These are phyloP conservation scores for Scheffersomyces cryptocercus DNA, from an alignment of 1,139 yeast genomes.

Conservation along the genomic window DNA sequence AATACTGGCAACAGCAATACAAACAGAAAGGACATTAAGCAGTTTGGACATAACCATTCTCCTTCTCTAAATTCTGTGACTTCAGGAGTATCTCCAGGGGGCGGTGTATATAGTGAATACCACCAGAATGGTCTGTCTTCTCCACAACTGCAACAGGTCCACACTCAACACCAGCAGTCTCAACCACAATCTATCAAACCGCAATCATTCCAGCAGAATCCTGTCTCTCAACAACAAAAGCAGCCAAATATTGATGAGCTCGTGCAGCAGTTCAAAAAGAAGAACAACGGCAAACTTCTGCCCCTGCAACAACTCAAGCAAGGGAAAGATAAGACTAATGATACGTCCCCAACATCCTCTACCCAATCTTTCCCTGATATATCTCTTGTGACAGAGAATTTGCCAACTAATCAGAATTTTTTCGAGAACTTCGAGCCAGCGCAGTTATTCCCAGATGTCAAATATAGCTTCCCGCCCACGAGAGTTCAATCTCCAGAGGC, in stretches of 20 bases:
- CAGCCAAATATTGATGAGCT: conserved; percentile 30
- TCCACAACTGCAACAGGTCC: neutral
- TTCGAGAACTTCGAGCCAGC: conserved; percentile 52
- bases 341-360: conserved; percentile 42
- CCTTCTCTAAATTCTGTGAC: conserved; percentile 16
- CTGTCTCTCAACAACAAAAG: neutral
- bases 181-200: neutral
- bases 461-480: conserved; percentile 37
- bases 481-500: conserved; percentile 37
- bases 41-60: conserved; percentile 4
- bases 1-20: conserved; percentile 6
- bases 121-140: conserved; percentile 6
- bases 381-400: conserved; percentile 46
- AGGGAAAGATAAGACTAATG: conserved; percentile 16
- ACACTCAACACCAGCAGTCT: neutral
- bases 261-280: conserved; percentile 30
- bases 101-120: conserved; percentile 18
- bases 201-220: neutral
- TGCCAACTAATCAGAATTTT: conserved; percentile 42
- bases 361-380: conserved; percentile 47
- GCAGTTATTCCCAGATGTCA: conserved; percentile 46
- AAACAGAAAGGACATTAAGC: conserved; percentile 2
- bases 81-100: conserved; percentile 37
- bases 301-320: neutral
- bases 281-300: conserved; percentile 3